Base-by-base conservation (phyloP, 176 grass and related monocot species). In the Metroxylon sagu region DNA sequence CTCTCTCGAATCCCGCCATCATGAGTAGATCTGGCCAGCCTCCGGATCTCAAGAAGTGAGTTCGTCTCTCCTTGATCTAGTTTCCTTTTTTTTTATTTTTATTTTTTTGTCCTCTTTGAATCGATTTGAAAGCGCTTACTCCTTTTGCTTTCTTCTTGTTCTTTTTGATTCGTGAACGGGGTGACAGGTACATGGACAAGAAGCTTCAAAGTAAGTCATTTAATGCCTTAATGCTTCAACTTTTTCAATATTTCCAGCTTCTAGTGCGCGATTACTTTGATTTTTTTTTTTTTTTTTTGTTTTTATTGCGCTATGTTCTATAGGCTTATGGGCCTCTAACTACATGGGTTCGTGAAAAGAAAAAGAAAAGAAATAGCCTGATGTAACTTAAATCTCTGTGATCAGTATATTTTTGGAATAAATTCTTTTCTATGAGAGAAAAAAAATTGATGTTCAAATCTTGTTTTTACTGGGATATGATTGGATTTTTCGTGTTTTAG, bases 151-250 rank as follows among this genome's bases (percentile, higher is more conserved):
- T 55, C 35, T 43, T 43, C 35, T 43, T 14, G 12, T 72, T 76
- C 23, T 5, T 59, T 25, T 61, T 48, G n/a, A 55, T 27, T 16
- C 53, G 55, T 65, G 35, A 57, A 18, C 31, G 53, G 29, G 7
- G 19, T 66, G 23, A 18, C 60, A 95, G 86, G 83, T 95, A 95
- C 86, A 90, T 87, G 90, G 86, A 95, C 86, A 95, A 95, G 83
- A 84, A 82, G 74, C 80, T 95, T 6, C 90, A 95, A 73, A 90
- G 86, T 95, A 74, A 87, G 86, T 81, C 23, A 3, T 3, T 50
- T 73, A 52, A 21, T 65, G 39, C 35, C 30, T 7, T 60, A 16
- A 3, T 31, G 25, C 54, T 60, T 35, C 4, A 8, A n/a, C 16
- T 26, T 63, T 14, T 39, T 30, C 8, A 17, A 18, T 39, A 15